phyloP scores from a whole-genome alignment of 108 stramenopile genomes.

The Cyclotella atomus region DNA sequence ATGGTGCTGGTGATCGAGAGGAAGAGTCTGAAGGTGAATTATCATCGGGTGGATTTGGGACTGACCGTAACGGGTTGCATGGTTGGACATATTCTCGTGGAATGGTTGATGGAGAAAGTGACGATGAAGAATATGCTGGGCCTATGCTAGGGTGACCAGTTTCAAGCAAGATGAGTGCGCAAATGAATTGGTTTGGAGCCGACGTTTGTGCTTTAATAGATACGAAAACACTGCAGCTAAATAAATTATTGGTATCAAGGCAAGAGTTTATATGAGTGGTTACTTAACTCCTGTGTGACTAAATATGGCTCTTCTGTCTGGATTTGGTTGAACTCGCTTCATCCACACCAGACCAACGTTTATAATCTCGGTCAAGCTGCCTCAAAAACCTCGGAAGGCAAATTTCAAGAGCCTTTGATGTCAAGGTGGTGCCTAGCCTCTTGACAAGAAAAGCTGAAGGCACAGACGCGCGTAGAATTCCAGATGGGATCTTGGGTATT shows the following conservation, averaged over 20 bases:
- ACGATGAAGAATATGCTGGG: conserved; percentile 32
- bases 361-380: conserved; percentile 51
- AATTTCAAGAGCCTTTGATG: conserved; percentile 47
- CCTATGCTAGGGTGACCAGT: conserved; percentile 12
- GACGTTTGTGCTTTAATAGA: neutral
- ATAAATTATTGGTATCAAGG: too few relatives aligned
- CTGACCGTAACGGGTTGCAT: neutral
- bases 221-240: neutral
- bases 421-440: conserved; percentile 46
- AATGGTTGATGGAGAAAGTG: conserved; percentile 27
- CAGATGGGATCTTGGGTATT: conserved; percentile 38
- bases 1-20: neutral
- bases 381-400: conserved; percentile 50
- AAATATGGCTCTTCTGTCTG: too few relatives aligned
- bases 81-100: conserved; percentile 15
- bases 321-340: too few relatives aligned
- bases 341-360: conserved; percentile 53
- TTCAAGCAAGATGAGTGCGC: neutral
- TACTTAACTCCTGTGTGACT: too few relatives aligned
- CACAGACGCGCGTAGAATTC: conserved; percentile 39
- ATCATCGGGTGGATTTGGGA: neutral
- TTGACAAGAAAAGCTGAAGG: conserved; percentile 51
- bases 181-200: neutral
- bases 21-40: conserved; percentile 3
- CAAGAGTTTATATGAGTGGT: too few relatives aligned